Conservation (phyloP, 139 green algal genomes). For the Diplosphaera chodatii region DNA sequence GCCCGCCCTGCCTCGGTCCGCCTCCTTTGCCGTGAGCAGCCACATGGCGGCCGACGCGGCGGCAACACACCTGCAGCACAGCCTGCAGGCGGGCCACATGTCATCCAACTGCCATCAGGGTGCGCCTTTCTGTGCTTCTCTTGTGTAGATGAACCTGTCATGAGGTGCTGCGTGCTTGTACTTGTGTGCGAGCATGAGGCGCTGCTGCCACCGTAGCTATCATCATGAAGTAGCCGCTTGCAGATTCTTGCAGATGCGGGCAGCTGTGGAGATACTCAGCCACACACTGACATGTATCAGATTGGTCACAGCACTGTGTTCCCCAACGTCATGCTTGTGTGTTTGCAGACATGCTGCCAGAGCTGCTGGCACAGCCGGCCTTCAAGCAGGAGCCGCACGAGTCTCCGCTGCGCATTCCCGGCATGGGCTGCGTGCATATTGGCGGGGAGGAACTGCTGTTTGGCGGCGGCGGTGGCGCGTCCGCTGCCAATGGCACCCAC, state of each 20-base stretch:
- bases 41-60: background rate
- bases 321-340: too few relatives aligned
- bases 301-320: too few relatives aligned
- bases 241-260: too few relatives aligned
- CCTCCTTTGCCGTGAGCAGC: background rate
- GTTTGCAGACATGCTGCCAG: conserved; percentile 7
- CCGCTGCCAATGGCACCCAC: too few relatives aligned
- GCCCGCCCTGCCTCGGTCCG: background rate
- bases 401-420: background rate
- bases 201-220: too few relatives aligned
- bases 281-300: too few relatives aligned
- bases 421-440: conserved; percentile 9
- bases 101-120: background rate
- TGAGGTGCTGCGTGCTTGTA: too few relatives aligned
- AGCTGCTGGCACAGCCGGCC: background rate
- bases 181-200: too few relatives aligned
- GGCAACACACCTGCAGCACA: background rate
- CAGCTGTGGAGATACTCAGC: too few relatives aligned
- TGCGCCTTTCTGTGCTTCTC: background rate
- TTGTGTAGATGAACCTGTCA: too few relatives aligned
- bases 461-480: too few relatives aligned
- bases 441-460: background rate
- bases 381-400: conserved; percentile 10
- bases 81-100: background rate
- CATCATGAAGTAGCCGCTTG: too few relatives aligned